Evolutionary conservation across 805 yeast species (phyloP).

Genomic region (Candida morakotiae): DNA sequence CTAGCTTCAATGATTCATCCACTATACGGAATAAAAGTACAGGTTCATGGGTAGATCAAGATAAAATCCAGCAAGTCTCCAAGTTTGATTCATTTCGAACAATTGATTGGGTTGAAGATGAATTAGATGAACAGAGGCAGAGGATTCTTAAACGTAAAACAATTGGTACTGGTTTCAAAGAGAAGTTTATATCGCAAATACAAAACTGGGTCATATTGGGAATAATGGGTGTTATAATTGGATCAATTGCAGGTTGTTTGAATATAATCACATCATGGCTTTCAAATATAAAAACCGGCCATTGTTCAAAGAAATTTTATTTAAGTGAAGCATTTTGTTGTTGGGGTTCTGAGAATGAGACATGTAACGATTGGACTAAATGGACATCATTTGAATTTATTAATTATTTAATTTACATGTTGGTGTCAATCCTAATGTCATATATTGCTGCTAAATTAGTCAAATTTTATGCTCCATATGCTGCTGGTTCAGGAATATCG

Average conservation of each 20-base stretch:
- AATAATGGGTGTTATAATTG: slow-evolving; percentile 70
- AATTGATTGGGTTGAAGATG: slow-evolving; percentile 69
- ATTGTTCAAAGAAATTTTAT: slow-evolving; percentile 67
- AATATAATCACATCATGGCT: slow-evolving; percentile 84
- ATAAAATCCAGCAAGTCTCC: slow-evolving; percentile 33
- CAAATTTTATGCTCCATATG: slow-evolving; percentile 70
- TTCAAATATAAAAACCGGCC: slow-evolving; percentile 74
- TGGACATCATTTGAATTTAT: slow-evolving; percentile 50
- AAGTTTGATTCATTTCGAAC: slow-evolving; percentile 61
- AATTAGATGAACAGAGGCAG: slow-evolving; percentile 42
- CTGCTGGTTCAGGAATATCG: slow-evolving; percentile 97
- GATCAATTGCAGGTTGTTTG: slow-evolving; percentile 76
- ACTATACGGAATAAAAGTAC: slow-evolving; percentile 19
- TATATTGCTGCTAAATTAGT: slow-evolving; percentile 66
- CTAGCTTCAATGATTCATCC: not conserved
- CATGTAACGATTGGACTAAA: slow-evolving; percentile 64
- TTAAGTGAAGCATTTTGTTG: slow-evolving; percentile 80
- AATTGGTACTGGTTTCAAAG: slow-evolving; percentile 12
- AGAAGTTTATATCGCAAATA: slow-evolving; percentile 29
- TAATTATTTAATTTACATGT: slow-evolving; percentile 57
- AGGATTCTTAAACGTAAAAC: slow-evolving; percentile 18
- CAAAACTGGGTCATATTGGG: slow-evolving; percentile 75
- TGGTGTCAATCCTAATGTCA: slow-evolving; percentile 60
- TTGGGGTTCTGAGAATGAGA: slow-evolving; percentile 49
- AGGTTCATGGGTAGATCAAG: slow-evolving; percentile 38